A percentile compares a stretch with the other conserved stretches of the same genome.
These are phyloP conservation scores for Amanita muscaria DNA, from an alignment of 768 basidiomycete species.

Conservation along the genomic window DNA sequence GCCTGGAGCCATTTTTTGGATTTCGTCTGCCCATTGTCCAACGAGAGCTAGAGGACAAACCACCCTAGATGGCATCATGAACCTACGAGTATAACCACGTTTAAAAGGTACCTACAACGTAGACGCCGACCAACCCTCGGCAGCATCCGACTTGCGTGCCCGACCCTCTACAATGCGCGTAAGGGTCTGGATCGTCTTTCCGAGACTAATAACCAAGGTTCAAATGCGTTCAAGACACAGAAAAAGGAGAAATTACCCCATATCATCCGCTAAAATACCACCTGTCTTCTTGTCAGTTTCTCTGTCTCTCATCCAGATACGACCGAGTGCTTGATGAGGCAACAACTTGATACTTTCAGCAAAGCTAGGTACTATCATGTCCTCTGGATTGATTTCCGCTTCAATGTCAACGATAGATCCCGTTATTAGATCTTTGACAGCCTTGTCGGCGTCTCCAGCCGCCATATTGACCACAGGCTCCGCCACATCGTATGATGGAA, in stretches of 20 bases:
- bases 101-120: slow-evolving; percentile 53
- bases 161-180: slow-evolving; percentile 80
- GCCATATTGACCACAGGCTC: slow-evolving; percentile 25
- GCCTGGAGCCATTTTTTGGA: slow-evolving; percentile 57
- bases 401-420: slow-evolving; percentile 52
- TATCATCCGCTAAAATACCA: slow-evolving; percentile 89
- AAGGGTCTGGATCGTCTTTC: slow-evolving; percentile 89
- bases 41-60: slow-evolving; percentile 84
- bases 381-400: slow-evolving; percentile 50
- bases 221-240: slow-evolving; percentile 5
- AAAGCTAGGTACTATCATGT: slow-evolving; percentile 74
- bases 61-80: slow-evolving; percentile 41
- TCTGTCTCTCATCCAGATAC: slow-evolving; percentile 80
- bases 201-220: slow-evolving; percentile 47
- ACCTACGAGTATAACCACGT: background rate
- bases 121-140: slow-evolving; percentile 60
- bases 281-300: slow-evolving; percentile 74
- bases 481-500: slow-evolving; percentile 18
- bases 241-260: slow-evolving; percentile 47
- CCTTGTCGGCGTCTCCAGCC: slow-evolving; percentile 62
- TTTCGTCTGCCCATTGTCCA: slow-evolving; percentile 86
- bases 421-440: slow-evolving; percentile 66
- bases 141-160: slow-evolving; percentile 58
- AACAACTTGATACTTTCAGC: slow-evolving; percentile 58
- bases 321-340: slow-evolving; percentile 82